phyloP scores from a whole-genome alignment of 2,329 filamentous ascomycete species.

The Colletotrichum lentis region DNA sequence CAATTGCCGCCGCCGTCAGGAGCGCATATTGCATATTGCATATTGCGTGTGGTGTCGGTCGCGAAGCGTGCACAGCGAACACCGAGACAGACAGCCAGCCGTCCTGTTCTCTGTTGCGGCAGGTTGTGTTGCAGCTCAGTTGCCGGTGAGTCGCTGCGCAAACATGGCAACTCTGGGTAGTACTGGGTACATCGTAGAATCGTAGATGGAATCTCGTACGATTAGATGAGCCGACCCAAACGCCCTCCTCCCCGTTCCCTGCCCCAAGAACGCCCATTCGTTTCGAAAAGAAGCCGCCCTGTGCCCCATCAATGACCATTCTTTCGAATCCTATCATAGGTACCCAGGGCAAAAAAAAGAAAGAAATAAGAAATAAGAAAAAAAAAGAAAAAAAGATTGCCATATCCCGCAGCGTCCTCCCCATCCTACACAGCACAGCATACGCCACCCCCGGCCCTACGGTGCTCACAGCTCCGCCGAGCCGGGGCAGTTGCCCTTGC shows the following conservation, averaged over 20 bases:
- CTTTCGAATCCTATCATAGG: neutral
- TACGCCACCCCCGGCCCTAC: neutral
- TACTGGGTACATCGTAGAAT: no score
- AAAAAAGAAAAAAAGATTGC: no score
- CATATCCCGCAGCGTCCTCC: neutral
- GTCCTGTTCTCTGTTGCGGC: neutral
- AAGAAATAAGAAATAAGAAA: no score
- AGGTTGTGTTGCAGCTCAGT: neutral
- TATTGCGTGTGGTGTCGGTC: no score
- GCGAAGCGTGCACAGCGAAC: neutral
- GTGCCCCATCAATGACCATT: no score
- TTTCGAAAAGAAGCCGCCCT: no score
- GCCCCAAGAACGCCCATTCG: no score
- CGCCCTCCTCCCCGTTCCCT: no score
- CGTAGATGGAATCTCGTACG: no score
- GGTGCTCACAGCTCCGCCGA: conserved; percentile 33
- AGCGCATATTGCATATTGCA: no score
- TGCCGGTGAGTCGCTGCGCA: neutral
- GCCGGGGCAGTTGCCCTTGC: conserved; percentile 35
- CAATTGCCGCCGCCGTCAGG: neutral
- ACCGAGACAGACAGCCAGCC: neutral
- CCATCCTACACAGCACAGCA: neutral
- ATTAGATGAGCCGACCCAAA: neutral
- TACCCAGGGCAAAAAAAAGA: neutral
- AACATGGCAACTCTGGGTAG: neutral